Evolutionary conservation across 345 rosid genomes (phyloP), one percentile per base, ranked within the genome.

Genomic region (Populus euphratica): DNA sequence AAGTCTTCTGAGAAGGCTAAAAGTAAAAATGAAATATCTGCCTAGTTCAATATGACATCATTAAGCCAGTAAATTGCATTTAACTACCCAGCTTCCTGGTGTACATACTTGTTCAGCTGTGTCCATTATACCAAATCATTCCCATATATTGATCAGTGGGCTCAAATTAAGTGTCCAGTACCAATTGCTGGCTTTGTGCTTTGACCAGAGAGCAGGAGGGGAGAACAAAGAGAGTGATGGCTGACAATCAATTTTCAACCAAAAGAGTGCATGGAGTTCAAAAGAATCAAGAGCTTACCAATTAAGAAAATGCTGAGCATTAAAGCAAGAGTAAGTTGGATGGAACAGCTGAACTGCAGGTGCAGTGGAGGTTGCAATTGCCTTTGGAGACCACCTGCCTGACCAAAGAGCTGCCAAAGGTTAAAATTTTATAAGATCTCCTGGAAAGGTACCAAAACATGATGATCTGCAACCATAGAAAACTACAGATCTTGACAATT

Each of bases 301-400:
- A 94, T 83, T 69, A 94, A 81, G 83, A 92, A 88, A 78, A 94
- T 81, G 35, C 90, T 86, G 67, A 92, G 86, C 86, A 85, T 78
- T 43, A 94, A 84, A 71, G 87, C 88, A 70, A 94, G 92, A 78
- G 84, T 85, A 78, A 89, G 82, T 81, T 86, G 91, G 44, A 94
- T 68, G 56, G 95, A 89, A 79, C 92, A 82, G 74, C 86, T 81
- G 79, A 82, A 76, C 70, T 81, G 90, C 78, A 83, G 70, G 70
- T 77, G 89, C 27, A 81, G 68, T 14, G 93, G 88, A 79, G 82
- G 38, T 23, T 81, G 89, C 63, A 85, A 68, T 68, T 84, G 89
- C 80, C 93, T 85, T 63, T 84, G 89, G 69, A 85, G 76, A 23
- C 83, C 82, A 79, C 86, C 81, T 72, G 79, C 77, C 72, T 77